These are phyloP conservation scores for Moricandia arvensis DNA, from an alignment of 345 rosid genomes.

Conservation along the genomic window DNA sequence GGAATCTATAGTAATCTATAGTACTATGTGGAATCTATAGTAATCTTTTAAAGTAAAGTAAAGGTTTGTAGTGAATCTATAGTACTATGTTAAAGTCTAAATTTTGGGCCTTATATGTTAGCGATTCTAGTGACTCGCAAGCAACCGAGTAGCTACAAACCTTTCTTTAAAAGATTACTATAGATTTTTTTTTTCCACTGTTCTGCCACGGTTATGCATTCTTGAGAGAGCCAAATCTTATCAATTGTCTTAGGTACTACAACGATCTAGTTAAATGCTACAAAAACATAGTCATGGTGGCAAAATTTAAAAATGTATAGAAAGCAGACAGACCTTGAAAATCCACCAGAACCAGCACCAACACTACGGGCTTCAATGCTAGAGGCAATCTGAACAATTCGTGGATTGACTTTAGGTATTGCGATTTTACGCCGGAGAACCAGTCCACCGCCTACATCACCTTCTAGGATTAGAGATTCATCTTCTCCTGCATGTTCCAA, in stretches of 20 bases:
- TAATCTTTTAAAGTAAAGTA: too few species aligned
- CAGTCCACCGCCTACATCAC: constrained; percentile 82
- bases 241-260: neutral
- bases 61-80: too few species aligned
- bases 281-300: neutral
- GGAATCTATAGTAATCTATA: too few species aligned
- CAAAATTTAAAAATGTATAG: neutral
- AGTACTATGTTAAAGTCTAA: too few species aligned
- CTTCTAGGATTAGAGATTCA: constrained; percentile 65
- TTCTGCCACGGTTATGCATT: neutral
- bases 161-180: too few species aligned
- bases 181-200: neutral
- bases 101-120: too few species aligned
- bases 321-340: constrained; percentile 60
- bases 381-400: constrained; percentile 57
- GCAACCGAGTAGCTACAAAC: neutral
- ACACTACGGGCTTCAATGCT: constrained; percentile 64
- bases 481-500: constrained; percentile 77
- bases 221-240: neutral
- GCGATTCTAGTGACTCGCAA: neutral
- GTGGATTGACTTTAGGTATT: constrained; percentile 48
- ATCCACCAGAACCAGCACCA: constrained; percentile 96
- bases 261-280: neutral
- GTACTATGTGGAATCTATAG: too few species aligned
- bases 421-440: constrained; percentile 54